Evolutionary conservation across 345 rosid species (phyloP), one percentile per base, ranked within the genome.

Genomic region (Heritiera littoralis): DNA sequence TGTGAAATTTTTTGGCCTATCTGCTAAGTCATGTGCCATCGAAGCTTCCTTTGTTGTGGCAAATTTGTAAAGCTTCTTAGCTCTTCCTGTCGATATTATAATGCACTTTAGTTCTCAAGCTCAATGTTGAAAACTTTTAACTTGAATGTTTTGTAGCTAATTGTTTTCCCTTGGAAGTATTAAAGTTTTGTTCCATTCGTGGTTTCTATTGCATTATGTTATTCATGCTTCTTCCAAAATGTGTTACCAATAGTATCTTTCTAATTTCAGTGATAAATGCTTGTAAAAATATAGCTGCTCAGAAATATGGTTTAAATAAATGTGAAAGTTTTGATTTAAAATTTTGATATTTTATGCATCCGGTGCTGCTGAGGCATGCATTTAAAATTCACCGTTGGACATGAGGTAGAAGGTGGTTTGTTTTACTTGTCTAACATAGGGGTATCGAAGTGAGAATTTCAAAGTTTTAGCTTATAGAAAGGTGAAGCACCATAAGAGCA

Each of bases 391-490:
- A 23, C 9, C 12, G 2, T 41, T 43, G 20, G 28, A 43, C 52
- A 67, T 41, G 52, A 60, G 17, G 35, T 48, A 71, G 59, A 71
- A 49, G 58, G 2, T 23, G 59, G 7, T 48, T 49, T 1, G 6
- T 51, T 15, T 6, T 23, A 32, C 75, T 49, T 70, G 23, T 48
- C 0, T 28, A 51, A 35, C 43, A 72, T 9, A 48, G n/a, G 35
- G 28, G 35, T 70, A 70, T 70, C 49, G 41, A 32, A 70, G 41
- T 72, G 60, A 71, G 41, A 71, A 49, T 7, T 71, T 48, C n/a
- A 49, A 41, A 66, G 67, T 32, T 5, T 64, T 52, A 46, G 15
- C 35, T 41, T 13, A 41, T 64, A 43, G 17, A 40, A 17, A 40
- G 51, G 51, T 66, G 51, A 43, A 66, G 72, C 12, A 9, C 49